Conservation (phyloP, 352 stramenopile species). For the Phytophthora gonapodyides region DNA sequence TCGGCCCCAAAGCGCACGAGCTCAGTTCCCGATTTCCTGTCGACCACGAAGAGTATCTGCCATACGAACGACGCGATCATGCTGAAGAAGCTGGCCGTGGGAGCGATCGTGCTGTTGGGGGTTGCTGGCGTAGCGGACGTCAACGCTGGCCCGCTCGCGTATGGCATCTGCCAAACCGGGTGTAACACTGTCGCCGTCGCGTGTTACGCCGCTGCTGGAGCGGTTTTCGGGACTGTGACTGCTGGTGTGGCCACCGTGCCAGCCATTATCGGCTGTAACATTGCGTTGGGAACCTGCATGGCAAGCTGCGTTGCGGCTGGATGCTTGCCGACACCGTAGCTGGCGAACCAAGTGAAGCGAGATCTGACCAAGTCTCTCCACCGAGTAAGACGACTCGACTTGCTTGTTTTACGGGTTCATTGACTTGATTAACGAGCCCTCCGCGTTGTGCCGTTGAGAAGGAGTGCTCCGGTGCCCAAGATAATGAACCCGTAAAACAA, state of each 20-base stretch:
- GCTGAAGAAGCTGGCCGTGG: slow-evolving; percentile 8
- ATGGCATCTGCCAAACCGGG: slow-evolving; percentile 43
- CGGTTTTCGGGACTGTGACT: slow-evolving; percentile 45
- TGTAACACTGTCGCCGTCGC: slow-evolving; percentile 45
- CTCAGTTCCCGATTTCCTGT: slow-evolving; percentile 1
- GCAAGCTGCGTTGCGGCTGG: slow-evolving; percentile 37
- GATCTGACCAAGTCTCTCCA: neutral
- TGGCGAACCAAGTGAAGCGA: neutral
- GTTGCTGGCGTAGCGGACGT: slow-evolving; percentile 5
- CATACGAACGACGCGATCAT: neutral
- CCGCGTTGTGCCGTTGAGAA: neutral
- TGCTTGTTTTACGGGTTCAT: slow-evolving; percentile 13
- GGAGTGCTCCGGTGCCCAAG: slow-evolving; percentile 7
- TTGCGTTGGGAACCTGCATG: slow-evolving; percentile 44
- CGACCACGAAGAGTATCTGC: no score
- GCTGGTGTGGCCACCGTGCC: slow-evolving; percentile 16
- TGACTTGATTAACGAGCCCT: slow-evolving; percentile 11
- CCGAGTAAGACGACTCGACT: slow-evolving; percentile 2
- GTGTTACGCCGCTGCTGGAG: slow-evolving; percentile 42
- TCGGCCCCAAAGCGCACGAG: neutral
- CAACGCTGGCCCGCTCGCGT: slow-evolving; percentile 28
- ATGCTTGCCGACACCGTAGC: slow-evolving; percentile 30
- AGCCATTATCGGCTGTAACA: slow-evolving; percentile 35
- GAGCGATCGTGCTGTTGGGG: slow-evolving; percentile 7
- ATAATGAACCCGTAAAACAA: slow-evolving; percentile 12